Evolutionary conservation across 352 stramenopile genomes (phyloP), one percentile per base, ranked within the genome.

Genomic region (Globisporangium cylindrosporum): DNA sequence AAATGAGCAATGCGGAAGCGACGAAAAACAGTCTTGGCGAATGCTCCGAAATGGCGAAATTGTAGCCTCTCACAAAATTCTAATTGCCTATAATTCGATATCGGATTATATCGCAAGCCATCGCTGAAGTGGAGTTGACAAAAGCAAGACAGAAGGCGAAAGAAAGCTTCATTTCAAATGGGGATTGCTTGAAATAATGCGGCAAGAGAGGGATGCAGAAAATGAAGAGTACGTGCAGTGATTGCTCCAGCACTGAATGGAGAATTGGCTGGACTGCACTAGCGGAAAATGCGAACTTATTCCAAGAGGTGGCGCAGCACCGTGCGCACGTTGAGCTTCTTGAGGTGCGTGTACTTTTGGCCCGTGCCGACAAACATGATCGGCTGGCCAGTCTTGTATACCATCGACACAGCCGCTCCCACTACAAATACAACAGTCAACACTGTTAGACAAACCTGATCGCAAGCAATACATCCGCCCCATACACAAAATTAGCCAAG

Each of bases 281-380:
- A 18, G 41, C 12, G 4, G 6, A 18, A 48, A 48, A 0, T 22
- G 29, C 25, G 49, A 18, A 24, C 27, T 68, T 94, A 98, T 70
- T 91, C 77, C 68, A 99, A 94, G 4, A 99, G 78, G 69, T 95
- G 92, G 68, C 98, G 94, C 49, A 99, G 80, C n/a, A 99, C 94
- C 22, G 93, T 97, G 68, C 86, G 85, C 46, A 98, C 96, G 76
- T 98, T 98, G 51, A 99, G 85, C 73, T 98, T 98, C 84, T 99
- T 98, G 60, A 99, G 77, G 75, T 99, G 97, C 73, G 98, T 99
- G 86, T 99, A 99, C 82, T 99, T 99, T 79, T 99, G 98, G 20
- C 98, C 98, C 32, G 97, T 99, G 62, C 98, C 98, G 41, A 99
- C 95, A 81, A 99, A 99, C 67, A 99, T 93, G 80, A 99, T 98